Conservation (phyloP, 2,329 filamentous ascomycete species). For the Lachnellula hyalina region DNA sequence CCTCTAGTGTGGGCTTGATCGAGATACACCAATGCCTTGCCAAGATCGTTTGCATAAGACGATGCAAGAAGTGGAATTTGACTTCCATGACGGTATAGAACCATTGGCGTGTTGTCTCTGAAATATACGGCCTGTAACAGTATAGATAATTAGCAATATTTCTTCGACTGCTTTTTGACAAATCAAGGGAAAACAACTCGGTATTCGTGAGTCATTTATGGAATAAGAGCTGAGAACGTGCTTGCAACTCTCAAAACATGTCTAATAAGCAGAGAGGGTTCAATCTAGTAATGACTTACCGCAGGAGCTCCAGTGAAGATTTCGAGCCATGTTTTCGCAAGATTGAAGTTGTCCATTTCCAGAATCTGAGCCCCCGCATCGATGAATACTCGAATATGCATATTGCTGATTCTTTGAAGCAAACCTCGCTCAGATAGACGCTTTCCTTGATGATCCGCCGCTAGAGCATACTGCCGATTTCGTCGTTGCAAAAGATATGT, state of each 20-base stretch:
- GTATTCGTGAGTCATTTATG: no score
- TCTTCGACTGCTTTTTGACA: no score
- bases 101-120: slow-evolving; percentile 10
- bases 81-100: slow-evolving; percentile 15
- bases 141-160: no score
- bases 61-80: slow-evolving; percentile 19
- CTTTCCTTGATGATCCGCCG: slow-evolving; percentile 37
- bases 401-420: slow-evolving; percentile 35
- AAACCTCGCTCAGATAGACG: slow-evolving; percentile 43
- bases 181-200: no score
- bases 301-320: slow-evolving; percentile 9
- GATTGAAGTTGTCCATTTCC: slow-evolving; percentile 46
- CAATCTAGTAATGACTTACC: background rate
- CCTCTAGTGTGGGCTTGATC: slow-evolving; percentile 27
- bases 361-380: slow-evolving; percentile 61
- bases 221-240: no score
- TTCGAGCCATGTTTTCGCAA: slow-evolving; percentile 21
- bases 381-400: slow-evolving; percentile 49
- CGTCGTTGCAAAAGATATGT: slow-evolving; percentile 49
- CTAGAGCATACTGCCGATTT: slow-evolving; percentile 44
- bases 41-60: slow-evolving; percentile 20
- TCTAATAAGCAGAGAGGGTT: no score
- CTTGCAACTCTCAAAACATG: no score
- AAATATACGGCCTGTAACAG: slow-evolving; percentile 9
- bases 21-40: slow-evolving; percentile 21